Percentiles rank a stretch among this genome's conserved stretches.
These are phyloP conservation scores for Climacium dendroides DNA, from an alignment of 225 moss, liverwort and hornwort species.

Conservation along the genomic window DNA sequence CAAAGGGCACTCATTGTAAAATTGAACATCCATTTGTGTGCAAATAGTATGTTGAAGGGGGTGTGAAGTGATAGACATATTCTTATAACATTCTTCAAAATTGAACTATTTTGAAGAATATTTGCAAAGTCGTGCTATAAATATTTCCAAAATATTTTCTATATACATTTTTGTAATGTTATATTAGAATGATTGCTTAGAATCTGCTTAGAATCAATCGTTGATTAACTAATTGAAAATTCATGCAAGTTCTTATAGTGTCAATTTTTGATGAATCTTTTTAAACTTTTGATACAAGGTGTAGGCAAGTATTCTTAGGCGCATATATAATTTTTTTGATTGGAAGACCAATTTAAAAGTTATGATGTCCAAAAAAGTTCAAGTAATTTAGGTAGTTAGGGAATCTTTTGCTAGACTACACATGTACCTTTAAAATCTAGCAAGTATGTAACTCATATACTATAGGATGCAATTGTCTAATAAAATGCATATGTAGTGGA, in stretches of 20 bases:
- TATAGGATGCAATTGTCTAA: not conserved
- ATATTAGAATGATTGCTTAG: not conserved
- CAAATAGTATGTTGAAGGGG: too few species aligned
- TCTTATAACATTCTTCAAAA: not conserved
- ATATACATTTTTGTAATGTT: not conserved
- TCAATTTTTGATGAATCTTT: not conserved
- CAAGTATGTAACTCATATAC: too few species aligned
- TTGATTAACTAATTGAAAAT: not conserved
- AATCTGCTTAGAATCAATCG: too few species aligned
- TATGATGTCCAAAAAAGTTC: fast-evolving
- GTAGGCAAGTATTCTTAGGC: fast-evolving
- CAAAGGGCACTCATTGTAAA: fast-evolving
- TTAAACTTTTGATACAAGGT: not conserved
- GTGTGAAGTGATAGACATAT: not conserved
- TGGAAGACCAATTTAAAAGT: fast-evolving
- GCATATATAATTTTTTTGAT: fast-evolving
- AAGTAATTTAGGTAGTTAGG: fast-evolving
- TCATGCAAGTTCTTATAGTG: fast-evolving
- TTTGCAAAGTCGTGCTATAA: not conserved
- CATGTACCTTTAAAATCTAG: not conserved
- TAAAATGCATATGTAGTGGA: fast-evolving
- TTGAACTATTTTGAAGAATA: not conserved
- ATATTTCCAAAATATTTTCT: not conserved
- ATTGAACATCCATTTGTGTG: fast-evolving
- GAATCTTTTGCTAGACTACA: fast-evolving